Evolutionary conservation across 148 eudicot genomes (phyloP).

Genomic region (Cornus suecica): DNA sequence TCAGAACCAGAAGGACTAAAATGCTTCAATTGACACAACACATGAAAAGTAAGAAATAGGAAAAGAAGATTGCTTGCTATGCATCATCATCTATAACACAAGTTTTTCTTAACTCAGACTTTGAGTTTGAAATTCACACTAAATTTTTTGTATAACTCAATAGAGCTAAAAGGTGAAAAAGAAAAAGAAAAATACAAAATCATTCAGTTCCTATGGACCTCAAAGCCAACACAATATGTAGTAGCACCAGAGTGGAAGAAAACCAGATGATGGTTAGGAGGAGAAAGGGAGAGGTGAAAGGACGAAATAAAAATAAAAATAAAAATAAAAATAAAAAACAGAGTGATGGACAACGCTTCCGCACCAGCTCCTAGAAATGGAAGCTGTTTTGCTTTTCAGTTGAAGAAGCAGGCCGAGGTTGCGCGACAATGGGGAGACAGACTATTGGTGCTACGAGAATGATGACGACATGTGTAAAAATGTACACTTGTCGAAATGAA

Average conservation of each 20-base stretch:
- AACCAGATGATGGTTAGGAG: not conserved
- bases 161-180: not conserved
- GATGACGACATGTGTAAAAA: conserved; percentile 56
- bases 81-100: conserved; percentile 22
- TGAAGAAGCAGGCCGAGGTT: conserved; percentile 72
- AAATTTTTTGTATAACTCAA: conserved; percentile 32
- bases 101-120: conserved; percentile 9
- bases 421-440: conserved; percentile 32
- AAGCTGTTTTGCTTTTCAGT: conserved; percentile 24
- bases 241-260: conserved; percentile 7
- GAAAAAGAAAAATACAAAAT: not conserved
- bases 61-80: conserved; percentile 12
- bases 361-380: conserved; percentile 39
- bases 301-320: not conserved
- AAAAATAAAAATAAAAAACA: not conserved
- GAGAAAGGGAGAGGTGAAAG: conserved; percentile 3
- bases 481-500: conserved; percentile 50
- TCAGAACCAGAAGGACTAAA: conserved; percentile 15
- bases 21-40: conserved; percentile 28
- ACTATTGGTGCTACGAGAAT: conserved; percentile 15
- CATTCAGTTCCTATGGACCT: conserved; percentile 16
- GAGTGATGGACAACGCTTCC: conserved; percentile 59
- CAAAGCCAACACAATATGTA: conserved; percentile 11
- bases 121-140: conserved; percentile 30
- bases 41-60: conserved; percentile 13